Evolutionary conservation across 768 basidiomycete genomes (phyloP).

Genomic region (Cyathus striatus): DNA sequence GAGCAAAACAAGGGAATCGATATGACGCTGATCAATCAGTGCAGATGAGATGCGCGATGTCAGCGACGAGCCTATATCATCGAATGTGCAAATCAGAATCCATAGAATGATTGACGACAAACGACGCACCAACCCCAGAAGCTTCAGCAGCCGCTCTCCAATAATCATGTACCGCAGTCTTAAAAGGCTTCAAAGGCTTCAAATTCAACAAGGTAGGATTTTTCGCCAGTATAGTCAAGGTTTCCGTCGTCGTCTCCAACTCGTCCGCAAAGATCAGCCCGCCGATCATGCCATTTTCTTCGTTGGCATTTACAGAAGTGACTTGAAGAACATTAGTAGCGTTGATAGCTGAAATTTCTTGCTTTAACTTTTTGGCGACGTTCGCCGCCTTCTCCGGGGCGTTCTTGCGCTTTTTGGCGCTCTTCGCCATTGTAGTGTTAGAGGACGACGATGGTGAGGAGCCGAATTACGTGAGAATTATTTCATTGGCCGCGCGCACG

Average conservation of each 20-base stretch:
- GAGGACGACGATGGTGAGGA: neutral
- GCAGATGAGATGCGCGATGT: conserved; percentile 35
- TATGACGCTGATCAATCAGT: conserved; percentile 35
- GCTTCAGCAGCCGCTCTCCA: conserved; percentile 27
- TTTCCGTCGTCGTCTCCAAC: conserved; percentile 32
- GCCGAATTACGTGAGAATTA: too few species aligned
- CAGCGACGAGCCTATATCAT: conserved; percentile 21
- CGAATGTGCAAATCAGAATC: neutral
- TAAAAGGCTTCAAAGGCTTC: conserved; percentile 28
- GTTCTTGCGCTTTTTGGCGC: conserved; percentile 16
- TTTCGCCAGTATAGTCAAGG: conserved; percentile 19
- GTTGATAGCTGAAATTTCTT: neutral
- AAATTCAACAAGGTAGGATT: conserved; percentile 25
- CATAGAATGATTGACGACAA: neutral
- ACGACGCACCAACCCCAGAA: conserved; percentile 23
- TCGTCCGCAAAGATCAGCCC: conserved; percentile 27
- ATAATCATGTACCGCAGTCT: conserved; percentile 32
- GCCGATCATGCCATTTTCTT: conserved; percentile 19
- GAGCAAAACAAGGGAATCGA: conserved; percentile 48
- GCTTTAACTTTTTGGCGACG: conserved; percentile 12
- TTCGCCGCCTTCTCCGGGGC: conserved; percentile 6
- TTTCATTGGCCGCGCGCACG: too few species aligned
- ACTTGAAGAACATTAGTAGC: neutral
- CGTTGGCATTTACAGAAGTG: neutral
- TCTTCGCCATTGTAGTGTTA: conserved; percentile 14